phyloP scores from a whole-genome alignment of 129 eudicot species.

The Lactuca saligna region DNA sequence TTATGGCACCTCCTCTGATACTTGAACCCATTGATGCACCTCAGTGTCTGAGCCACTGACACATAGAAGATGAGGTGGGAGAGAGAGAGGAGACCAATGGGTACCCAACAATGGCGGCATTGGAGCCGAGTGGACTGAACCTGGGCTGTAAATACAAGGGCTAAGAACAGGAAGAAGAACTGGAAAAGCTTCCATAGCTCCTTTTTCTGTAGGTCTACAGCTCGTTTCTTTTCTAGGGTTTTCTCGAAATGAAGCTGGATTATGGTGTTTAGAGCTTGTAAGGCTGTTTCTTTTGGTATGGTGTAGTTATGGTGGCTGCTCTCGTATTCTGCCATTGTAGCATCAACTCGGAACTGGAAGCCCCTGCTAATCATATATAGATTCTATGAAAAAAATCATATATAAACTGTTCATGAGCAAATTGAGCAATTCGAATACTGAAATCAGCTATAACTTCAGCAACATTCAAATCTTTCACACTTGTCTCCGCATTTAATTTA shows the following conservation, averaged over 20 bases:
- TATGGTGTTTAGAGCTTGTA: constrained; percentile 91
- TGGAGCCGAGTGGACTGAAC: constrained; percentile 71
- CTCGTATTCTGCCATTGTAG: constrained; percentile 79
- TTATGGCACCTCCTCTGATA: constrained; percentile 94
- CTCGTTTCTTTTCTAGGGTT: constrained; percentile 89
- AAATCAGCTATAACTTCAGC: too few relatives aligned
- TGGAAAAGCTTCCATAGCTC: constrained; percentile 84
- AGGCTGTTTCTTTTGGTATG: constrained; percentile 71
- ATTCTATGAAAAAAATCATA: too few relatives aligned
- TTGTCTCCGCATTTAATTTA: not conserved
- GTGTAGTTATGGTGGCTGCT: constrained; percentile 47
- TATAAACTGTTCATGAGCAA: too few relatives aligned
- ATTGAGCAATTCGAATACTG: too few relatives aligned
- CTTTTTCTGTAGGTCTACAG: constrained; percentile 89
- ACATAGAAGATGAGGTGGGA: constrained; percentile 87
- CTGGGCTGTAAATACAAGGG: constrained; percentile 54
- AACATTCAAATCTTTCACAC: too few relatives aligned
- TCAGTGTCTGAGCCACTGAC: constrained; percentile 89
- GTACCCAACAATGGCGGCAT: constrained; percentile 96
- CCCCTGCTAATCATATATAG: too few relatives aligned
- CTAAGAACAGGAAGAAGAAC: constrained; percentile 76
- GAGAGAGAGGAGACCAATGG: constrained; percentile 72
- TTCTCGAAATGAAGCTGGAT: constrained; percentile 99
- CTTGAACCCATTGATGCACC: constrained; percentile 98
- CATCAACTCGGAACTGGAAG: constrained; percentile 4